Percentiles rank a stretch among this genome's conserved stretches.
These are phyloP conservation scores for Aspergillus wentii DNA, from an alignment of 495 filamentous ascomycete genomes.

Conservation along the genomic window DNA sequence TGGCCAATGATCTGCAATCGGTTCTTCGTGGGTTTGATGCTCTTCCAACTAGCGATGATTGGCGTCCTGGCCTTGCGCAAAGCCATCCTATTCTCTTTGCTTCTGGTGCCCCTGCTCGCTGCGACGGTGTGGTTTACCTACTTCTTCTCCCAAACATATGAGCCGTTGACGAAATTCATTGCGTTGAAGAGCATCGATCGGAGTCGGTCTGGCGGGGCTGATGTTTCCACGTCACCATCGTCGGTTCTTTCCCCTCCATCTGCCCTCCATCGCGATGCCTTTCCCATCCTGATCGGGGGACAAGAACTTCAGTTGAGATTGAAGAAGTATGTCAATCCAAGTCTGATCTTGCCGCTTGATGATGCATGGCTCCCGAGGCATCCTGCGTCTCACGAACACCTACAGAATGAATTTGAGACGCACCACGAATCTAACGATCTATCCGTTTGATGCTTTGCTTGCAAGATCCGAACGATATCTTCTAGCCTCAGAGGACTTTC, in stretches of 20 bases:
- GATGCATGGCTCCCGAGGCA: slow-evolving; percentile 40
- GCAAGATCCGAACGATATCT: no score
- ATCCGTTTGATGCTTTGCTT: slow-evolving; percentile 7
- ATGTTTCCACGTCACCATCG: slow-evolving; percentile 33
- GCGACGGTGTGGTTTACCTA: slow-evolving; percentile 82
- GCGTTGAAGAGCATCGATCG: slow-evolving; percentile 77
- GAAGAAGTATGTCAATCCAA: slow-evolving; percentile 45
- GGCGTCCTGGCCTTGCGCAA: slow-evolving; percentile 73
- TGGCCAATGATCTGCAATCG: slow-evolving; percentile 96
- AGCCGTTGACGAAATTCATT: slow-evolving; percentile 86
- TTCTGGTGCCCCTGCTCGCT: slow-evolving; percentile 71
- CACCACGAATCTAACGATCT: slow-evolving; percentile 17
- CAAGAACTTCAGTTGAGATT: slow-evolving; percentile 35
- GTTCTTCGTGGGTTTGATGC: slow-evolving; percentile 71
- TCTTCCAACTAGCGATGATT: slow-evolving; percentile 89
- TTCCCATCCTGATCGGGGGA: slow-evolving; percentile 35
- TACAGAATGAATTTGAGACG: slow-evolving; percentile 9
- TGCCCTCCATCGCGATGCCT: slow-evolving; percentile 39
- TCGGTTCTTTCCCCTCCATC: slow-evolving; percentile 37
- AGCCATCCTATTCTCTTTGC: slow-evolving; percentile 62
- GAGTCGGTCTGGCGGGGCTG: slow-evolving; percentile 32
- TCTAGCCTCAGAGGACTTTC: no score
- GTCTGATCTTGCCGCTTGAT: slow-evolving; percentile 39
- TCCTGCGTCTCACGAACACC: slow-evolving; percentile 8
- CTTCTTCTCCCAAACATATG: slow-evolving; percentile 68